A percentile compares a stretch with the other conserved stretches of the same genome.
Evolutionary conservation across 306 rosid genomes (phyloP).

Genomic region (Sindora glabra): DNA sequence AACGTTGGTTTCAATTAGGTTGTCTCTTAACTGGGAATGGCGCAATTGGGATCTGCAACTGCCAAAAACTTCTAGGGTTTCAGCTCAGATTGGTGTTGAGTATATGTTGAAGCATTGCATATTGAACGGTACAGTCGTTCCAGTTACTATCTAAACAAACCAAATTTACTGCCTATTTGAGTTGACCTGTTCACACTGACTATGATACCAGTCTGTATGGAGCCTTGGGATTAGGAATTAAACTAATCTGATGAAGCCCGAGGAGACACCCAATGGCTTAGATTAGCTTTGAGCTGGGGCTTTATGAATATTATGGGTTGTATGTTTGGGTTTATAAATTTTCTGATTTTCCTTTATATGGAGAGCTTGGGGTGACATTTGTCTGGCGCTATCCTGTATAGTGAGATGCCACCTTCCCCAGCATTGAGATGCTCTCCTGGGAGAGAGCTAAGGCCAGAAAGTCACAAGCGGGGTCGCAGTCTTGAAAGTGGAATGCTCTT

Average conservation of each 20-base stretch:
- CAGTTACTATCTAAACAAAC: slow-evolving; percentile 14
- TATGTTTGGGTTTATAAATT: not conserved
- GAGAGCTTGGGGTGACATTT: slow-evolving; percentile 18
- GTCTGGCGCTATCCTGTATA: slow-evolving; percentile 16
- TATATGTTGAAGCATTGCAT: slow-evolving; percentile 16
- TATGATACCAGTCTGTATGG: slow-evolving; percentile 15
- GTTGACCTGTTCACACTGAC: slow-evolving; percentile 33
- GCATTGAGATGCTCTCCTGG: slow-evolving; percentile 69
- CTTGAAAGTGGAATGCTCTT: slow-evolving; percentile 56
- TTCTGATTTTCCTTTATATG: slow-evolving; percentile 12
- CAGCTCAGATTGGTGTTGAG: slow-evolving; percentile 16
- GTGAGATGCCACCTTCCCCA: slow-evolving; percentile 75
- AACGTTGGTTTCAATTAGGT: slow-evolving; percentile 13
- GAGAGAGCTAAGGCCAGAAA: slow-evolving; percentile 44
- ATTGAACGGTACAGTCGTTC: slow-evolving; percentile 31
- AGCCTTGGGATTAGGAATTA: slow-evolving; percentile 11
- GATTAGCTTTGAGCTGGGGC: slow-evolving; percentile 1
- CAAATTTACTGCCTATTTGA: slow-evolving; percentile 15
- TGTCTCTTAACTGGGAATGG: not conserved
- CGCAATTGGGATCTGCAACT: slow-evolving; percentile 14
- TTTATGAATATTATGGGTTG: slow-evolving; percentile 20
- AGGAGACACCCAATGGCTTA: slow-evolving; percentile 3
- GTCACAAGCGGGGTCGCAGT: slow-evolving; percentile 68
- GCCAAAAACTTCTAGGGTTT: slow-evolving; percentile 51
- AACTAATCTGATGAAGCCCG: slow-evolving; percentile 12